These are phyloP conservation scores for Ananas comosus DNA, from an alignment of 176 grass and related monocot genomes.

Conservation along the genomic window DNA sequence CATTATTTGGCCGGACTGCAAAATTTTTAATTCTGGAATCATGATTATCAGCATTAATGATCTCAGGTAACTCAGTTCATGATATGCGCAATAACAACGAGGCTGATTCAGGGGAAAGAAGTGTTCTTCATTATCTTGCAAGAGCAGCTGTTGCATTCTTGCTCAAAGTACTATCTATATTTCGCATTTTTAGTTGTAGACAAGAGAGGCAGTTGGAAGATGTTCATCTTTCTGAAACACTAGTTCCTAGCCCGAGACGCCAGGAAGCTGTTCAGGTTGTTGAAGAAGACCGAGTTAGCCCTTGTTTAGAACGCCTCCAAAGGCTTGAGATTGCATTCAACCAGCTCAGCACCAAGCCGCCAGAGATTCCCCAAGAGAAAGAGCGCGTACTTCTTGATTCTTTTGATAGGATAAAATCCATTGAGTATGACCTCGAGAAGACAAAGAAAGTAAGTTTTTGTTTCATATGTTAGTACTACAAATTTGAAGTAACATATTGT, in stretches of 20 bases:
- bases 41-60: conserved; percentile 12
- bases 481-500: no score
- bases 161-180: conserved; percentile 57
- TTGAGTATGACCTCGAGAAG: conserved; percentile 73
- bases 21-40: conserved; percentile 1
- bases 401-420: conserved; percentile 76
- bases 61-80: conserved; percentile 31
- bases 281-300: conserved; percentile 24
- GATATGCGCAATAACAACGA: conserved; percentile 11
- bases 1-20: not conserved
- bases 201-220: conserved; percentile 39
- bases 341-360: conserved; percentile 53
- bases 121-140: conserved; percentile 21
- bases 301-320: conserved; percentile 60
- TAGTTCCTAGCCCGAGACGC: conserved; percentile 11
- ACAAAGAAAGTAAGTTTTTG: conserved; percentile 49
- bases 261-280: conserved; percentile 8
- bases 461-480: not conserved
- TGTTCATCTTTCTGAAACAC: conserved; percentile 2
- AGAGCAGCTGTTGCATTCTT: conserved; percentile 37
- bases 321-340: conserved; percentile 56
- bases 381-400: conserved; percentile 53
- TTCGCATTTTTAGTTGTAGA: conserved; percentile 30
- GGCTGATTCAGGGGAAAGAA: conserved; percentile 25
- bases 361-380: conserved; percentile 65